Evolutionary conservation across 2,329 filamentous ascomycete species (phyloP), one percentile per base, ranked within the genome.

Genomic region (Colletotrichum sansevieriae): DNA sequence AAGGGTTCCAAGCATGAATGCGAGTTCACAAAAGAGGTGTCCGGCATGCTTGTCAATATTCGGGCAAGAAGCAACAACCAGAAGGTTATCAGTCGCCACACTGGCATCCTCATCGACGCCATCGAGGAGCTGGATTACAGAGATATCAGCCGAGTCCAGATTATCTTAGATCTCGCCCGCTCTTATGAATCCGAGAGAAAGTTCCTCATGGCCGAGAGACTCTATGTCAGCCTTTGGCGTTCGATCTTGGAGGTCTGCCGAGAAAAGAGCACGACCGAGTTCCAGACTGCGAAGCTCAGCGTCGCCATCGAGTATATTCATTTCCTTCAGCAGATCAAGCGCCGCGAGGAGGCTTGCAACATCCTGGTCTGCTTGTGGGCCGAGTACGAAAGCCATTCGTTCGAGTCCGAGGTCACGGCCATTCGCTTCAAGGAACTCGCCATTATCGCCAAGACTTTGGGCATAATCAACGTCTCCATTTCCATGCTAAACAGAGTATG

Each of bases 341-440:
- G 22, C 22, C 22, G 22, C 22, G 22, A 22, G 22, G 22, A 22
- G 22, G 22, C 22, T 22, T 22, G 22, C 22, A 22, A 22, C 22
- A 22, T 22, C 22, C 22, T 22, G 22, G 22, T 22, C 22, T 22
- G 22, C 22, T 22, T 22, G 22, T 22, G 22, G 22, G 22, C 22
- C 22, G 22, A 22, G 22, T 22, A 22, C 22, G 22, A 22, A 22
- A 22, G 22, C 22, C 22, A 22, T 3, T 22, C 22, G 22, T 22
- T 22, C 22, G 22, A 22, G 22, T 22, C 22, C 22, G 22, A 22
- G 22, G 59, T 72, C 2, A 74, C 81, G 12, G 74, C 80, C n/a
- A 66, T 80, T 39, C 77, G 75, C 59, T 75, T 82, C 51, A 74
- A 74, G 46, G 76, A 82, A 54, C 74, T 82, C 4, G 79, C 77